Evolutionary conservation across 192 early-diverging fungal species (phyloP), one percentile per base, ranked within the genome.

Genomic region (Coemansia sp.): DNA sequence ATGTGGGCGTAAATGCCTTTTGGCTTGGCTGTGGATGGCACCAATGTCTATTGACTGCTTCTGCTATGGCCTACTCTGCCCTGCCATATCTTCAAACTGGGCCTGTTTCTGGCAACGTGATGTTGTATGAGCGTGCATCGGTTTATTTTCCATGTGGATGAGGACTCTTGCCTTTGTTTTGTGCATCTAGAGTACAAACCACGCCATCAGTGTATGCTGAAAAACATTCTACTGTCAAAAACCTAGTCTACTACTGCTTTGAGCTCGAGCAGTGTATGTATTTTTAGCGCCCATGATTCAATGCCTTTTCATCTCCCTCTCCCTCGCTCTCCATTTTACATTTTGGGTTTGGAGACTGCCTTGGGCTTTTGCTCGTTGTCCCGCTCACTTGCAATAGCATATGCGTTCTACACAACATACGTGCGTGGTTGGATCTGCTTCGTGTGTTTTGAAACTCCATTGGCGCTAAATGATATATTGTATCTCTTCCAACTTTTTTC

Each of bases 241-340:
- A 32, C 32, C 32, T 1, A 32, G 32, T 32, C 32, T 32, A 32
- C 32, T 32, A 32, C 32, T 32, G 32, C 32, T 32, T 32, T 32
- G 32, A 32, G n/a, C n/a, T 41, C 38, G 37, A 59, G 61, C 61
- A 47, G 19, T 13, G 42, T 32, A 6, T 47, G n/a, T 62, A 62
- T 62, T 62, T 62, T 62, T 62, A 62, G 61, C 44, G 3, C 5
- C 52, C 21, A 26, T 4, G 26, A 15, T 4, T 23, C 52, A 19
- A 23, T 54, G 23, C 44, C 26, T 2, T 21, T 26, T 54, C 9
- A 21, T 54, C 12, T 54, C 52, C 32, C 32, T 21, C 6, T 26
- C 9, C 19, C 13, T 9, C 5, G 13, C 44, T 45, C 44, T 6
- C 10, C 13, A 45, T 45, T 15, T 45, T 9, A 45, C 9, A 12